phyloP scores from a whole-genome alignment of 495 filamentous ascomycete species.

The Sordaria brevicollis region DNA sequence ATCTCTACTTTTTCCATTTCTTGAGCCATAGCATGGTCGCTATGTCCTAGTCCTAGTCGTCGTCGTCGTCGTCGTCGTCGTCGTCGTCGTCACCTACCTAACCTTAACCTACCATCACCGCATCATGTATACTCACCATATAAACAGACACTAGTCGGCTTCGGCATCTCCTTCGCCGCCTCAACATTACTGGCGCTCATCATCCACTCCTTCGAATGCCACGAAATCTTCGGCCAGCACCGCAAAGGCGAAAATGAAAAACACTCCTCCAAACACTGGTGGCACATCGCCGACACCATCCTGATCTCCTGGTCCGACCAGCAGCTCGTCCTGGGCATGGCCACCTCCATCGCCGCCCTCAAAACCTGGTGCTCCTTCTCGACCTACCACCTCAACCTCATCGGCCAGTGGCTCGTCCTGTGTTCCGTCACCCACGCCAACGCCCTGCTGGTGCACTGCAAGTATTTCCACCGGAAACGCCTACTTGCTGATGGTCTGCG shows the following conservation, averaged over 20 bases:
- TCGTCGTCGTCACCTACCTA: neutral
- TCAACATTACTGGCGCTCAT: neutral
- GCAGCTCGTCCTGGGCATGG: slow-evolving; percentile 1
- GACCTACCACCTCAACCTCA: slow-evolving; percentile 4
- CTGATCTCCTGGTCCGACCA: slow-evolving; percentile 1
- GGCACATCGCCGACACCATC: neutral
- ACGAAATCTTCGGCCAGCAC: neutral
- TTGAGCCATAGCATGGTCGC: neutral
- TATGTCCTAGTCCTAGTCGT: neutral
- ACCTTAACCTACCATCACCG: neutral
- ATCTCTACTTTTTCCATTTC: neutral
- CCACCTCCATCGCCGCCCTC: slow-evolving; percentile 2
- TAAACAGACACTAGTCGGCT: neutral
- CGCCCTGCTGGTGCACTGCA: slow-evolving; percentile 2
- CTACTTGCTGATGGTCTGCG: neutral
- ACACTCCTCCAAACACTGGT: neutral
- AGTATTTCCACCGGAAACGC: neutral
- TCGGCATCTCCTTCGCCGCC: neutral
- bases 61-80: neutral
- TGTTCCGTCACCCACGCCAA: slow-evolving; percentile 1
- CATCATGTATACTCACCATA: neutral
- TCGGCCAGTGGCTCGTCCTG: slow-evolving; percentile 1
- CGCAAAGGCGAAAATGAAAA: neutral
- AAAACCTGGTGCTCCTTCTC: neutral
- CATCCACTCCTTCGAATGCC: neutral